Evolutionary conservation across 2,329 filamentous ascomycete genomes (phyloP), one percentile per base, ranked within the genome.

Genomic region (Anthostomella pinea): DNA sequence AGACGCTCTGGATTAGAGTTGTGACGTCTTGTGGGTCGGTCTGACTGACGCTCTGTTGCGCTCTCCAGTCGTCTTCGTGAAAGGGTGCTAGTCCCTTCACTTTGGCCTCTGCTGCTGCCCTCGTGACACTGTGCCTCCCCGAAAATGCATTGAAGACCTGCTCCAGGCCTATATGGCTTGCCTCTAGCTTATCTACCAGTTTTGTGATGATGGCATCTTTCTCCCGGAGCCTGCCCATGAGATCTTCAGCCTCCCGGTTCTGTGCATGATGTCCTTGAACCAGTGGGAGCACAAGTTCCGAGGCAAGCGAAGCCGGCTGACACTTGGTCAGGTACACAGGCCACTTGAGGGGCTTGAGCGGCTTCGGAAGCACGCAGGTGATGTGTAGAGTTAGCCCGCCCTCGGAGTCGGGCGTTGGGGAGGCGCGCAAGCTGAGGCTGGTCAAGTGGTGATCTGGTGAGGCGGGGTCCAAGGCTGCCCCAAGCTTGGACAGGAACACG

Each of bases 301-400:
- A 67, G 7, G 72, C 63, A 4, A 77, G 54, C 9, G 62, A 57
- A 13, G 65, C 63, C 7, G 66, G 50, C 2, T 67, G 58, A 14
- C 60, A 62, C 43, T 69, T 75, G 18, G 54, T 57, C 13, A 91
- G 62, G 30, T 71, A 61, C 38, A 89, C 68, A 0, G 72, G 72
- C 86, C 87, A 91, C 41, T 66, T 65, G 22, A 91, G 65, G 5
- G 77, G 71, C 30, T 70, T 66, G 19, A 89, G 66, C 1, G 79
- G 79, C n/a, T 67, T 60, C 1, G 83, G 81, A 9, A 91, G 67
- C 7, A 72, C 62, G 38, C 78, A 79, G 3, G 68, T 79, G 18
- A 84, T 65, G 25, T 71, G 67, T 23, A 88, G 58, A 14, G 79
- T 56, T 14, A 72, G 64, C 8, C 64, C 64, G 2, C 64, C 62